phyloP scores from a whole-genome alignment of 2,329 filamentous ascomycete species.

The Penicillium sp. region DNA sequence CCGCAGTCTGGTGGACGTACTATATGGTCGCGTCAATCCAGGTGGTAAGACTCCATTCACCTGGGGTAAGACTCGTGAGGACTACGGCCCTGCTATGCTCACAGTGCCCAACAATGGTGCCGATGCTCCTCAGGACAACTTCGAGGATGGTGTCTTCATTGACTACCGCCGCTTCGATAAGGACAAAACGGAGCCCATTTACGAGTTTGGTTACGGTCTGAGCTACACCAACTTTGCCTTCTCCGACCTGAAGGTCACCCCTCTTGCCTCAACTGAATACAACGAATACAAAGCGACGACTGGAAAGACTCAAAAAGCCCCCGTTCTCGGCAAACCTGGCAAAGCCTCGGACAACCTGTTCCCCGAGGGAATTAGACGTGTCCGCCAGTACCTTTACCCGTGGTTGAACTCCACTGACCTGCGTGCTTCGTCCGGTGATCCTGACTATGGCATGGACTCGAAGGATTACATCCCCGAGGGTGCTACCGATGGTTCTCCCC shows the following conservation, averaged over 20 bases:
- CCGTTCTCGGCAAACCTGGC: constrained; percentile 50
- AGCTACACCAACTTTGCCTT: constrained; percentile 63
- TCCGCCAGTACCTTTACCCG: constrained; percentile 61
- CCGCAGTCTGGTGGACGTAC: constrained; percentile 69
- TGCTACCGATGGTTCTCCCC: constrained; percentile 53
- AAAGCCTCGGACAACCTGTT: constrained; percentile 54
- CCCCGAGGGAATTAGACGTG: constrained; percentile 51
- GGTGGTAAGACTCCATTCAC: constrained; percentile 63
- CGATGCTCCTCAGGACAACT: constrained; percentile 57
- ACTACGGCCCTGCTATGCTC: constrained; percentile 58
- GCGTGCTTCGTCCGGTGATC: constrained; percentile 50
- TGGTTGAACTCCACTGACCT: constrained; percentile 62
- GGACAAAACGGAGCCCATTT: constrained; percentile 55
- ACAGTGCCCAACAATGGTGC: constrained; percentile 58
- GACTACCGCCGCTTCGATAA: constrained; percentile 54
- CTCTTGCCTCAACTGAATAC: constrained; percentile 49
- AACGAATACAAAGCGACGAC: constrained; percentile 53
- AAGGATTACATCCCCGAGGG: constrained; percentile 52
- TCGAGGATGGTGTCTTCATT: constrained; percentile 61
- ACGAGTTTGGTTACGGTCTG: constrained; percentile 62
- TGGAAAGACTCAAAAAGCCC: constrained; percentile 55
- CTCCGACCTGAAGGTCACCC: constrained; percentile 54
- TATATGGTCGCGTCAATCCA: constrained; percentile 67
- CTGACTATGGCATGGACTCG: constrained; percentile 53
- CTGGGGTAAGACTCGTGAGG: constrained; percentile 52